Percentiles rank a stretch among this genome's conserved stretches.
Conservation (phyloP, 768 basidiomycete species). For the Kwoniella heveanensis region DNA sequence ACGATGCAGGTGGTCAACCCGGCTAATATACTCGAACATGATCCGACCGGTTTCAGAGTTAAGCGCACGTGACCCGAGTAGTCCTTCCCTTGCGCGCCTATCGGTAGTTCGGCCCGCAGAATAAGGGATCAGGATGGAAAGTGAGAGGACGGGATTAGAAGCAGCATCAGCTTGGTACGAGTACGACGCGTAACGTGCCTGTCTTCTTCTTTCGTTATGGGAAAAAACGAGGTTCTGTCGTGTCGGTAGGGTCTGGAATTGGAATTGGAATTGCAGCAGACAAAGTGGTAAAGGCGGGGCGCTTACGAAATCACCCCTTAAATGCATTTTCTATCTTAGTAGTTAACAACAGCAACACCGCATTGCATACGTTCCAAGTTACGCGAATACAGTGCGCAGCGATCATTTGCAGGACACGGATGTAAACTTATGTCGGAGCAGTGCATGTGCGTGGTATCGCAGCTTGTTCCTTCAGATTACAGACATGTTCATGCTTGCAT, state of each 20-base stretch:
- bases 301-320: background rate
- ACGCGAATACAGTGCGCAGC: too few species aligned
- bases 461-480: too few species aligned
- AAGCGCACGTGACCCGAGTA: background rate
- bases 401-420: too few species aligned
- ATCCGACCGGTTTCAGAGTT: too few species aligned
- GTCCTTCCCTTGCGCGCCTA: too few species aligned
- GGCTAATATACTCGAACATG: too few species aligned
- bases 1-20: too few species aligned
- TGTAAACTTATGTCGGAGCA: too few species aligned
- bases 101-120: background rate
- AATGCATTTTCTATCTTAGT: too few species aligned
- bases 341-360: background rate
- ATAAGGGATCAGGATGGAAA: background rate
- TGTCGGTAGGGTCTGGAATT: background rate
- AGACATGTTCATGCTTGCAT: too few species aligned
- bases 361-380: too few species aligned
- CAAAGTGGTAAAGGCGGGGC: background rate
- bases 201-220: background rate
- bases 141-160: background rate
- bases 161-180: background rate
- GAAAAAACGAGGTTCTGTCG: background rate
- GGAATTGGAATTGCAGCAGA: background rate
- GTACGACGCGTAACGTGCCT: constrained; percentile 1
- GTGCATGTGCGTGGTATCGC: too few species aligned